Base-by-base conservation (phyloP, 129 eudicot genomes). In the Smallanthus sonchifolius region DNA sequence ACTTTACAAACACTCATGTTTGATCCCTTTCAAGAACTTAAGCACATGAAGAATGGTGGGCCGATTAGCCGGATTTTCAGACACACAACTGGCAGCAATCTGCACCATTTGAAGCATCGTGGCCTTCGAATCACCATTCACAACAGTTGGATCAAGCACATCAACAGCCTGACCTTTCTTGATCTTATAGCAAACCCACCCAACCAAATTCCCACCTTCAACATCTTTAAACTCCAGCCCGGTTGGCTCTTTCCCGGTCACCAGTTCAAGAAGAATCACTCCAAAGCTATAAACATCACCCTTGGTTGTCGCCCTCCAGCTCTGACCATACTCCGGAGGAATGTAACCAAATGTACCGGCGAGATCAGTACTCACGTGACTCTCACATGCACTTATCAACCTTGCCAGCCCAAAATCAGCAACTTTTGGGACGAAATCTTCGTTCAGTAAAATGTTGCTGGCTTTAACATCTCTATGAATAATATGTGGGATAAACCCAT, bases 271-370 rank as follows among this genome's bases (percentile, higher is more conserved):
- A 60, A 91, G 74, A 54, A 91, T 91, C 75, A 91, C 97, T 6
- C 97, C 97, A 75, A 86, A 91, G 67, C 92, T 86, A 42, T 88
- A 91, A 45, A 86, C 97, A 61, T 91, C 97, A 35, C 95, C 97
- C 57, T 83, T 84, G 0, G 90, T 83, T 1, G 95, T 88, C 14
- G 97, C 73, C 79, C 89, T 80, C 95, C 97, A 91, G 74, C 95
- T 88, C 75, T 88, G 97, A 64, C 95, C 97, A 79, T 91, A 91
- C 81, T 91, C 97, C 0, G 97, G 97, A 0, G 92, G 97, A 39
- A 91, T 91, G 73, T 91, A 91, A 16, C 97, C 97, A 63, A 91
- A 91, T 1, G 95, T 91, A 32, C 97, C 97, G 2, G 97, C 97
- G 36, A 91, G 87, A 72, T 88, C 97, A 9, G 97, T 88, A 54